Percentiles rank a stretch among this genome's conserved stretches.
These are phyloP conservation scores for Xylaria palmicola DNA, from an alignment of 495 filamentous ascomycete species.

Conservation along the genomic window DNA sequence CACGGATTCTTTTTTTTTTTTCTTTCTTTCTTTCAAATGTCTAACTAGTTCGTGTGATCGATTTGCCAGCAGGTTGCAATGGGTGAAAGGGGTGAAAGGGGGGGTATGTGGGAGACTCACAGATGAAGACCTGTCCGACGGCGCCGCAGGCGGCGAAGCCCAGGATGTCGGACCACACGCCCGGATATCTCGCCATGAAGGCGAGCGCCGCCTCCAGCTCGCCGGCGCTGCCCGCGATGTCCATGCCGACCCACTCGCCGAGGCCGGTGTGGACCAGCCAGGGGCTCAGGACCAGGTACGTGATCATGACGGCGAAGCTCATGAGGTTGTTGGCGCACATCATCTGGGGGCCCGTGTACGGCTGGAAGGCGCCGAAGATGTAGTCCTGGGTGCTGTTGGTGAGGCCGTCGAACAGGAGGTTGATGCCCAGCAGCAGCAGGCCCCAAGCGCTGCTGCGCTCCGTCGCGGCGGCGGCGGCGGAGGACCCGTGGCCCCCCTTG, in stretches of 20 bases:
- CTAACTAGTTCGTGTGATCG: not conserved
- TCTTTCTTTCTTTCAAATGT: too few relatives aligned
- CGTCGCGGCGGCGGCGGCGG: conserved; percentile 37
- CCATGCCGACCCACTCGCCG: conserved; percentile 66
- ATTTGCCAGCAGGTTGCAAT: not conserved
- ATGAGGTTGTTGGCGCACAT: conserved; percentile 98
- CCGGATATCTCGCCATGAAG: conserved; percentile 76
- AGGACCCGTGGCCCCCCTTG: conserved; percentile 39
- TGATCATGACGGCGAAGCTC: conserved; percentile 67
- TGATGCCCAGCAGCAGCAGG: conserved; percentile 80
- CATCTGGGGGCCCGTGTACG: conserved; percentile 93
- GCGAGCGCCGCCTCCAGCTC: conserved; percentile 77
- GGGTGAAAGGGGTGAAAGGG: conserved; percentile 3
- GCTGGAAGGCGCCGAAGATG: conserved; percentile 75
- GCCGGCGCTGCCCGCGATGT: conserved; percentile 55
- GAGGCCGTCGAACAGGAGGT: conserved; percentile 91
- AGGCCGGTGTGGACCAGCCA: conserved; percentile 66
- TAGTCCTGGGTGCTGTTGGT: conserved; percentile 97
- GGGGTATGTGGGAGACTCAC: conserved; percentile 44
- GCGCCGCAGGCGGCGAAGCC: conserved; percentile 92
- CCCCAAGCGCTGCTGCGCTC: conserved; percentile 68
- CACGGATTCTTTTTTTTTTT: too few relatives aligned
- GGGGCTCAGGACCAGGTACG: conserved; percentile 75
- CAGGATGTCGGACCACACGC: conserved; percentile 78
- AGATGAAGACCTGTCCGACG: conserved; percentile 95